Evolutionary conservation across 129 eudicot genomes (phyloP), one percentile per base, ranked within the genome.

Genomic region (Tagetes erecta): DNA sequence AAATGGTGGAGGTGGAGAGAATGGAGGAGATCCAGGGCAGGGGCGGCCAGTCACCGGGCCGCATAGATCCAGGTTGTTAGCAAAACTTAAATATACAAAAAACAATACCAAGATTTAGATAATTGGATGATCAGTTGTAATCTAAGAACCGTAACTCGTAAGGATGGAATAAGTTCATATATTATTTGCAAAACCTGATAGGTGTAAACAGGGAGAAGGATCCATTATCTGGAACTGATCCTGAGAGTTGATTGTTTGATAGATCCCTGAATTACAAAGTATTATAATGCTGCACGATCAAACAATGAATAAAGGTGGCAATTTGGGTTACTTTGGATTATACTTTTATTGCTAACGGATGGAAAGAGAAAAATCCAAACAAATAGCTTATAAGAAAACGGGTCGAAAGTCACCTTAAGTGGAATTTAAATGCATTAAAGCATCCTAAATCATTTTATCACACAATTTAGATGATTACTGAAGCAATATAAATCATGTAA

Each of bases 21-120:
- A 89, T 51, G 98, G 98, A 39, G 96, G 96, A 82, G 98, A 89
- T 50, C 98, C 98, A 4, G 95, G 96, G 85, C 98, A 92, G 0
- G 92, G 96, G 56, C 71, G 89, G 36, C 96, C 96, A 58, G 96
- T 92, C 49, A 92, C 98, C 2, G 95, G 98, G 67, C 98, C 98
- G 70, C 98, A 92, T 5, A 92, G 84, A 71, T 84, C 86, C 67
- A 92, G 67, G 76, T 92, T 92, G 82, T 87, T 87, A 31, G 98
- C 92, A 86, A 92, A 92, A 89, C 98, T 92, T 87, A 13, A 57
- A 68, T 46, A 27, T 57, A 64, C 1, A 82, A n/a, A 34, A 33
- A 59, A 67, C 2, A 44, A 53, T 53, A 5, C 14, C 8, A 58
- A 58, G 8, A 58, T 58, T 58, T 30, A 58, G 64, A 58, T 31